Evolutionary conservation across 345 rosid species (phyloP).

Genomic region (Eucalyptus pauciflora): DNA sequence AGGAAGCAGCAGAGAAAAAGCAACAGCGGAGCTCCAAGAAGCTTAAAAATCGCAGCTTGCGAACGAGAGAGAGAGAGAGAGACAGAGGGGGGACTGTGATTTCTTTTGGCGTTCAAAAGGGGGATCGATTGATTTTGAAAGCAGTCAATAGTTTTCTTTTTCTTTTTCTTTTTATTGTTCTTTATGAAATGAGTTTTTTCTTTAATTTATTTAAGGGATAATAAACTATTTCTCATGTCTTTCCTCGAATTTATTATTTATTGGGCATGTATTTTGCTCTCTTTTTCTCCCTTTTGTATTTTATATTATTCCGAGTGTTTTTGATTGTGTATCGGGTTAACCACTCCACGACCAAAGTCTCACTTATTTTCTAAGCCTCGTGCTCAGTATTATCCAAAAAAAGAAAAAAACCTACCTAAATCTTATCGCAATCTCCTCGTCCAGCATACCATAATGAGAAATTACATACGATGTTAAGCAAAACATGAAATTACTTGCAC

Average conservation of each 20-base stretch:
- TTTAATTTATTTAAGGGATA: background rate
- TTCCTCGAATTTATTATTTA: background rate
- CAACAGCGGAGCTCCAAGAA: background rate
- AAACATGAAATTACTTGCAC: background rate
- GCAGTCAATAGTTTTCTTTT: background rate
- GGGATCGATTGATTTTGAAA: background rate
- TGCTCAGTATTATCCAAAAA: background rate
- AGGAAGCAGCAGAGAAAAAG: background rate
- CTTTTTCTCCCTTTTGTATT: background rate
- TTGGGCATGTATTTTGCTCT: background rate
- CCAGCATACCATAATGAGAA: background rate
- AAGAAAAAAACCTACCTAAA: background rate
- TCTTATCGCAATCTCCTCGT: background rate
- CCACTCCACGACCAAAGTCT: background rate
- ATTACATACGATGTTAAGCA: background rate
- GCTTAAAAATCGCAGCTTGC: background rate
- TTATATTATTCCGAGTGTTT: background rate
- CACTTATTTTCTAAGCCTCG: background rate
- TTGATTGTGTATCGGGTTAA: background rate
- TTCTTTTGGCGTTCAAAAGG: background rate
- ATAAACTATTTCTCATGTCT: background rate
- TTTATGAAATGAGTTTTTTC: background rate
- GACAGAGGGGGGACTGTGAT: background rate
- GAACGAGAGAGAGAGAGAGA: background rate
- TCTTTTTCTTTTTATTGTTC: background rate